phyloP scores from a whole-genome alignment of 768 basidiomycete species.

The Psilocybe azurescens region DNA sequence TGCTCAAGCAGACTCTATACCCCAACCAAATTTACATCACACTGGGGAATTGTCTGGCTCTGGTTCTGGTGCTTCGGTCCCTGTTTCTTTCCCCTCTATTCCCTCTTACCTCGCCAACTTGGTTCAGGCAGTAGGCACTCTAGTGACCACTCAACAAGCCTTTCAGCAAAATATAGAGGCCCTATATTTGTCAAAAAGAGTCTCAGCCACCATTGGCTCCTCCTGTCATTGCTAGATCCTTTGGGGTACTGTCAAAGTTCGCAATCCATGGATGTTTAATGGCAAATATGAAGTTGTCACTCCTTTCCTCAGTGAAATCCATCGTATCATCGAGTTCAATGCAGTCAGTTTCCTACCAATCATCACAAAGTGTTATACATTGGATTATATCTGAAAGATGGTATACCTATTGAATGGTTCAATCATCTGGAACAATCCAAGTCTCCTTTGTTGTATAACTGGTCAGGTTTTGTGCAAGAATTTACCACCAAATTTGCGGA shows the following conservation, averaged over 20 bases:
- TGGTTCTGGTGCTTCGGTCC: no score
- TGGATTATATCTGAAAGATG: background rate
- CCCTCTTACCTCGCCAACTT: no score
- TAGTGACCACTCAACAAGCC: no score
- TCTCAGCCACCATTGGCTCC: no score
- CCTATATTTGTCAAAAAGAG: no score
- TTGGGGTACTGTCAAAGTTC: background rate
- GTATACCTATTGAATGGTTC: background rate
- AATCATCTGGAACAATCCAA: background rate
- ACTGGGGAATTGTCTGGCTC: no score
- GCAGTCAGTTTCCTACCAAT: background rate
- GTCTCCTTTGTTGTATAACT: background rate
- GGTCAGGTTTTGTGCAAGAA: background rate
- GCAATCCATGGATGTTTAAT: background rate
- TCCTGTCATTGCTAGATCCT: no score
- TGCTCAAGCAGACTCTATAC: no score
- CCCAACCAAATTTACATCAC: no score
- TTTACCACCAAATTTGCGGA: background rate
- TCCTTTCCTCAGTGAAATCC: background rate
- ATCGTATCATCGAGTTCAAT: background rate
- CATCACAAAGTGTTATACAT: background rate
- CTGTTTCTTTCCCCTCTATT: no score
- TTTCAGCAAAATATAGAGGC: no score
- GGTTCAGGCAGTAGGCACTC: no score
- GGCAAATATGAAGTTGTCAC: background rate